Evolutionary conservation across 176 grass and related monocot genomes (phyloP).

Genomic region (Secale cereale): DNA sequence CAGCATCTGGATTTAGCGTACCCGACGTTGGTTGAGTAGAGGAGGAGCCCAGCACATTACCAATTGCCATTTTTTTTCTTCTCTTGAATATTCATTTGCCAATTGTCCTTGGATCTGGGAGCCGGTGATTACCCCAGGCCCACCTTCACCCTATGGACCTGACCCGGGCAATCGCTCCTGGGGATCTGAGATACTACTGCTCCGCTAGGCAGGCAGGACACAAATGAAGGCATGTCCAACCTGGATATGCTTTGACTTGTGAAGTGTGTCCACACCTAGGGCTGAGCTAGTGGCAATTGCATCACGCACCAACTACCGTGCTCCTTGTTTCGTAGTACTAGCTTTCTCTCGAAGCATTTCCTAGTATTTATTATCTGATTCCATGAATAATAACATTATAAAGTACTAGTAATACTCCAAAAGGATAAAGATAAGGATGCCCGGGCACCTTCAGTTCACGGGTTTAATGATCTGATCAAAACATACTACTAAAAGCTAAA

Average conservation of each 20-base stretch:
- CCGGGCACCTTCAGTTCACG: neutral
- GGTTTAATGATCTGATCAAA: neutral
- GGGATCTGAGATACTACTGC: neutral
- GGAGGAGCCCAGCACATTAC: neutral
- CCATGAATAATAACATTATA: no score
- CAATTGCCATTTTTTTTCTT: neutral
- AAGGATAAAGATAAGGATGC: neutral
- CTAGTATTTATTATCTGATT: neutral
- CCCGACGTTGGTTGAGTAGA: neutral
- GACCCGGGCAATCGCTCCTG: neutral
- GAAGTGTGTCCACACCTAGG: neutral
- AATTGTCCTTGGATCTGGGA: slow-evolving; percentile 10
- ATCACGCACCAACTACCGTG: neutral
- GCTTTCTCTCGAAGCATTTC: neutral
- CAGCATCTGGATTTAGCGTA: neutral
- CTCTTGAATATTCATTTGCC: no score
- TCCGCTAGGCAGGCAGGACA: no score
- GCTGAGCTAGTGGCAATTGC: neutral
- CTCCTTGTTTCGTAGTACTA: neutral
- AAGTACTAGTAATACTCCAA: neutral
- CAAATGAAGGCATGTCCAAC: neutral
- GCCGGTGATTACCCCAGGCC: neutral
- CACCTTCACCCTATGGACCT: neutral
- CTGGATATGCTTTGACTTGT: neutral
- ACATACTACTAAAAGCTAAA: neutral